These are phyloP conservation scores for Schizophyllum amplum DNA, from an alignment of 1,284 basidiomycete genomes.

Conservation along the genomic window DNA sequence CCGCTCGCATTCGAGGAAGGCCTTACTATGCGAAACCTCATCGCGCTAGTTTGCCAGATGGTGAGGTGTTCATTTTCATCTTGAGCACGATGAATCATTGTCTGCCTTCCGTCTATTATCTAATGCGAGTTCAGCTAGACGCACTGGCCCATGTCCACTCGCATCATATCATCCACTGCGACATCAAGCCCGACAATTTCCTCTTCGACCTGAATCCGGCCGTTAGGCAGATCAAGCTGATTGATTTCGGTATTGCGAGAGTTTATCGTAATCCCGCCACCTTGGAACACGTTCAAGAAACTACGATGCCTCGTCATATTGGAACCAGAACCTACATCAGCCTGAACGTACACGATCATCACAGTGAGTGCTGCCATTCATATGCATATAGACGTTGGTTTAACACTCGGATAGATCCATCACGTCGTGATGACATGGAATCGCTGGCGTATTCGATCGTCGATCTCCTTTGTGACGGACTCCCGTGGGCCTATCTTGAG, in stretches of 20 bases:
- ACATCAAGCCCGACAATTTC: neutral
- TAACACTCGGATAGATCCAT: too few species aligned
- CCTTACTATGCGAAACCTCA: neutral
- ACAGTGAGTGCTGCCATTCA: too few species aligned
- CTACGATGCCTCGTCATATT: neutral
- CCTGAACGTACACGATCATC: neutral
- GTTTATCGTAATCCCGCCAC: neutral
- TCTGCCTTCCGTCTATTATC: too few species aligned
- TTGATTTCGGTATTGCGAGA: neutral
- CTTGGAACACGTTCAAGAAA: neutral
- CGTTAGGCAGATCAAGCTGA: neutral
- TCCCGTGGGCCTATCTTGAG: neutral
- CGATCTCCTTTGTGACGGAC: neutral
- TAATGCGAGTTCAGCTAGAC: neutral
- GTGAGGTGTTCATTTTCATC: neutral
- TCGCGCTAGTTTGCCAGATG: neutral
- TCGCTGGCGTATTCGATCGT: neutral
- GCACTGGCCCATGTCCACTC: neutral
- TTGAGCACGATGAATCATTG: too few species aligned
- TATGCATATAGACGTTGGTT: too few species aligned
- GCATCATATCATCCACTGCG: neutral
- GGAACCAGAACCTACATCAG: neutral
- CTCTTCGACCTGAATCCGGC: neutral
- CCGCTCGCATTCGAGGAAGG: neutral
- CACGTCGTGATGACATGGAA: constrained; percentile 1